Conservation (phyloP, 192 early-diverging fungal species). For the Entophlyctis helioformis region DNA sequence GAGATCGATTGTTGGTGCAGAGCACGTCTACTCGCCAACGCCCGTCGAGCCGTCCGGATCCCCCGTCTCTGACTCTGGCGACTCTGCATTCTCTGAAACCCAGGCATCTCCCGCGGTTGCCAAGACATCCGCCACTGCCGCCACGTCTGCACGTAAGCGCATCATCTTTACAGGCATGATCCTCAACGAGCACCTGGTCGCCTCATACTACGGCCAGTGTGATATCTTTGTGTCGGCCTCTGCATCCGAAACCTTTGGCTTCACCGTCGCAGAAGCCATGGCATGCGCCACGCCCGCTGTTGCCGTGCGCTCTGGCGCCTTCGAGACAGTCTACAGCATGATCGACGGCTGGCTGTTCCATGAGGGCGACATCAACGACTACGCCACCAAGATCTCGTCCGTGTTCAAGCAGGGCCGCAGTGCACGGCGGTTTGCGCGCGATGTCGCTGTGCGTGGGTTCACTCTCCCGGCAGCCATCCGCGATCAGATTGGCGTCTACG, state of each 20-base stretch:
- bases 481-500: slow-evolving; percentile 23
- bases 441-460: slow-evolving; percentile 21
- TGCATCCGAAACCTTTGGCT: slow-evolving; percentile 42
- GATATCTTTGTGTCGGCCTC: slow-evolving; percentile 38
- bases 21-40: slow-evolving; percentile 18
- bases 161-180: slow-evolving; percentile 40
- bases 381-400: slow-evolving; percentile 9
- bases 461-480: slow-evolving; percentile 16
- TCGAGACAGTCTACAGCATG: slow-evolving; percentile 25
- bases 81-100: too few relatives aligned
- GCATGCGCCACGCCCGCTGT: slow-evolving; percentile 37
- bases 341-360: slow-evolving; percentile 42
- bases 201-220: slow-evolving; percentile 22
- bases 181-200: slow-evolving; percentile 15
- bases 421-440: slow-evolving; percentile 11
- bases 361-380: slow-evolving; percentile 25
- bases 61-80: not conserved
- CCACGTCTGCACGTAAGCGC: slow-evolving; percentile 7
- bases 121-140: not conserved
- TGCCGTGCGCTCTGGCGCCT: slow-evolving; percentile 31
- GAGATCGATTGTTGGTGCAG: slow-evolving; percentile 12
- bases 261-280: slow-evolving; percentile 42
- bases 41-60: not conserved
- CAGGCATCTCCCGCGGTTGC: not conserved
- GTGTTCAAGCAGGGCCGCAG: slow-evolving; percentile 5